A percentile compares a stretch with the other conserved stretches of the same genome.
phyloP scores from a whole-genome alignment of 176 grass and related monocot species.

The Cymbopogon citratus region DNA sequence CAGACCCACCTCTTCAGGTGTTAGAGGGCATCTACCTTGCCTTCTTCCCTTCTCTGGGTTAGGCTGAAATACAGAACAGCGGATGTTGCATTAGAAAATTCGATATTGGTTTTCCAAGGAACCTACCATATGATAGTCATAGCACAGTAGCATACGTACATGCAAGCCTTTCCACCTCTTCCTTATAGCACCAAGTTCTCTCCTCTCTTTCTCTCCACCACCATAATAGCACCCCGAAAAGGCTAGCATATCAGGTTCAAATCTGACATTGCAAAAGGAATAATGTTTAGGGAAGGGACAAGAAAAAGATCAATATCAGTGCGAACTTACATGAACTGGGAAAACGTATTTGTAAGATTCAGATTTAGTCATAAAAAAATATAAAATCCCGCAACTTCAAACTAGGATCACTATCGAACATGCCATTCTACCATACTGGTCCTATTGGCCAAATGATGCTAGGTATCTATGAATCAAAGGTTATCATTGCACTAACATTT shows the following conservation, averaged over 20 bases:
- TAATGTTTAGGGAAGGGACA: neutral
- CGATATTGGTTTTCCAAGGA: neutral
- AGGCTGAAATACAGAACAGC: conserved; percentile 35
- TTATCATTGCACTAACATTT: neutral
- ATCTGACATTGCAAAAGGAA: conserved; percentile 48
- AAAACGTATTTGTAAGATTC: neutral
- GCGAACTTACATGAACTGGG: neutral
- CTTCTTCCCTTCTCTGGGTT: conserved; percentile 76
- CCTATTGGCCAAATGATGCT: too few relatives aligned
- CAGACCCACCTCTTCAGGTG: conserved; percentile 78
- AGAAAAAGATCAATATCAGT: too few relatives aligned
- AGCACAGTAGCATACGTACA: conserved; percentile 39
- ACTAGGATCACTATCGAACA: neutral
- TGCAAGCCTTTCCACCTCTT: conserved; percentile 77
- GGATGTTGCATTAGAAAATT: neutral
- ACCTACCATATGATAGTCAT: conserved; percentile 5
- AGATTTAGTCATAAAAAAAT: neutral
- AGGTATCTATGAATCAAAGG: neutral
- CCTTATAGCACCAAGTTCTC: conserved; percentile 60
- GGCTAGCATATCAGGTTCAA: conserved; percentile 86
- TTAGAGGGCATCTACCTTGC: conserved; percentile 73
- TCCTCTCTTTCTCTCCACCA: conserved; percentile 71
- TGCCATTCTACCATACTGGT: neutral
- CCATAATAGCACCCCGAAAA: conserved; percentile 82
- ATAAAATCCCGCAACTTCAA: neutral